Evolutionary conservation across 1,284 basidiomycete genomes (phyloP).

Genomic region (Leccinum griseonigrum): DNA sequence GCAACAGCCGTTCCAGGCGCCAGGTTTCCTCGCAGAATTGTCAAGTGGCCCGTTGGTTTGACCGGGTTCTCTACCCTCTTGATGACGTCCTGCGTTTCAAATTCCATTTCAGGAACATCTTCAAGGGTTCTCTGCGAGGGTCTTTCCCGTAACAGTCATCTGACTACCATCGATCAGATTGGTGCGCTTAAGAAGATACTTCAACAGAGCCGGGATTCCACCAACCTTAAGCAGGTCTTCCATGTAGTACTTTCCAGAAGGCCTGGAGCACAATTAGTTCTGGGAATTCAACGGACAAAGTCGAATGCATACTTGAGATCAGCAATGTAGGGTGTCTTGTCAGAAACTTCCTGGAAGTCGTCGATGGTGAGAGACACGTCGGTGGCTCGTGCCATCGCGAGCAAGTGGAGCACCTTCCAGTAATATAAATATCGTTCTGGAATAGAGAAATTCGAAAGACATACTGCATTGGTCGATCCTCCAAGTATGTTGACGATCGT

Average conservation of each 20-base stretch:
- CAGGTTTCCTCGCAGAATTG: conserved; percentile 88
- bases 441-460: conserved; percentile 19
- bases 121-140: conserved; percentile 89
- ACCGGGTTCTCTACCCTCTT: conserved; percentile 80
- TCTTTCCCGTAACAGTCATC: conserved; percentile 93
- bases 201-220: conserved; percentile 80
- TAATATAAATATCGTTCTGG: background rate
- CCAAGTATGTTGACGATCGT: conserved; percentile 82
- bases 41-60: conserved; percentile 90
- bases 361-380: conserved; percentile 88
- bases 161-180: conserved; percentile 88
- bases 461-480: conserved; percentile 89
- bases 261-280: conserved; percentile 43
- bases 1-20: conserved; percentile 91
- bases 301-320: conserved; percentile 70
- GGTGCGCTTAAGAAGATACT: conserved; percentile 87
- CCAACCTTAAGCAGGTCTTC: conserved; percentile 93
- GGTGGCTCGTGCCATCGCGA: conserved; percentile 92
- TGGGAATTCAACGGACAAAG: background rate
- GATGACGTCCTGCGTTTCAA: conserved; percentile 83
- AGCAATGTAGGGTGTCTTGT: conserved; percentile 91
- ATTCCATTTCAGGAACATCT: conserved; percentile 73
- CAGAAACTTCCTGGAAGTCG: conserved; percentile 88
- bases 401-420: conserved; percentile 79
- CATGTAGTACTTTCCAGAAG: conserved; percentile 95